Base-by-base conservation (phyloP, 1,139 yeast genomes). In the Saccharomyces hybrid region DNA sequence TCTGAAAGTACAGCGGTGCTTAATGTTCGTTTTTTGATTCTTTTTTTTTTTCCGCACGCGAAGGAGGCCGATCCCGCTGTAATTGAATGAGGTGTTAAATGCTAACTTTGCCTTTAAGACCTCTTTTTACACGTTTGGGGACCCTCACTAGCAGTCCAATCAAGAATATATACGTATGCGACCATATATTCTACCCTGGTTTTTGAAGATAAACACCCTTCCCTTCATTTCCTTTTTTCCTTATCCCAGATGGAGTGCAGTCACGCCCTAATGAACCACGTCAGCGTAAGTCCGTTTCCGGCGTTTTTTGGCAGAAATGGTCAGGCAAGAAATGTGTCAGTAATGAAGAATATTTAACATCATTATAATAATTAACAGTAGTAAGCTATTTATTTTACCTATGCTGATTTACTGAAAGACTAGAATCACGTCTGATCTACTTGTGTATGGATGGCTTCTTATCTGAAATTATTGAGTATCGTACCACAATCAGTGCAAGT, bases 401-500 rank as follows among this genome's bases (percentile, higher is more conserved):
- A 32, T 32, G n/a, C 38, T 32, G 14, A 32, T 32, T 11, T 6
- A 1, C 2, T 32, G 23, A 20, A 20, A 20, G 23, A 32, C 3
- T 32, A 32, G 14, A 6, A 32, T 32, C 14, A 0, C 4, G 8
- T 13, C 38, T 13, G 14, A 1, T 13, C n/a, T 11, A 32, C 3
- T 32, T 32, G 38, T 13, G 38, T 13, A 2, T 32, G 2, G 4
- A n/a, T 32, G 14, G 38, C 20, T 13, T 13, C 38, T 50, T 53
- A 62, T 41, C 65, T 59, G 52, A 61, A 62, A 49, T 58, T 61
- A 47, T 63, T 62, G 20, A 59, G 50, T 48, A 62, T 54, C 2
- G 62, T 63, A 25, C 64, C 61, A 51, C 67, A 64, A 28, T 64
- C 67, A 5, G 54, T 54, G 51, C 67, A 64, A 46, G 52, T 54